phyloP scores from a whole-genome alignment of 768 basidiomycete genomes.

The Leccinum variicolor region DNA sequence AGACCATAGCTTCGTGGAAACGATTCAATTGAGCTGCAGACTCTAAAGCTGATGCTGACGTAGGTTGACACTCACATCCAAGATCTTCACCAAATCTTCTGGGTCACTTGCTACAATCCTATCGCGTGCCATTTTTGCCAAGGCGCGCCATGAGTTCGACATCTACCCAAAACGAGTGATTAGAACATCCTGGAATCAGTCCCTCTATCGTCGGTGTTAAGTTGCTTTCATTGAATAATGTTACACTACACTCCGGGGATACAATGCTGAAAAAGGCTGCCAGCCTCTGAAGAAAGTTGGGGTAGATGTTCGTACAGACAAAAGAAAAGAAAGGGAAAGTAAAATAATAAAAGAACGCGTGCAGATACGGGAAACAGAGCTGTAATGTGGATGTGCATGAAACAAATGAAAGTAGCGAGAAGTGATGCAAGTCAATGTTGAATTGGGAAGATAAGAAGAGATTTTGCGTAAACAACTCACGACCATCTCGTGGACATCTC shows the following conservation, averaged over 20 bases:
- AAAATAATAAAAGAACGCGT: conserved; percentile 19
- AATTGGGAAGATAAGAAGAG: conserved; percentile 6
- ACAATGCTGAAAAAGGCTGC: conserved; percentile 20
- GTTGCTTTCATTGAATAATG: conserved; percentile 12
- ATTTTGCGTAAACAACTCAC: conserved; percentile 45
- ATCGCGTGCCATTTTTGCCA: conserved; percentile 84
- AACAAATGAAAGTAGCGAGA: conserved; percentile 4
- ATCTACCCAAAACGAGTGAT: conserved; percentile 45
- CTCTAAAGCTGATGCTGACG: neutral
- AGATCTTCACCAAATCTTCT: conserved; percentile 58
- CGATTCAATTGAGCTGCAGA: conserved; percentile 1
- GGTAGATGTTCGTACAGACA: conserved; percentile 24
- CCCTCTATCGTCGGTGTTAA: neutral
- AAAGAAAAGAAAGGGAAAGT: conserved; percentile 13
- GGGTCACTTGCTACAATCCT: conserved; percentile 68
- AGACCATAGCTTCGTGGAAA: conserved; percentile 67
- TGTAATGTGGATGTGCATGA: conserved; percentile 14
- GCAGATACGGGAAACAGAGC: conserved; percentile 21
- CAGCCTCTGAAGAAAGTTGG: conserved; percentile 3
- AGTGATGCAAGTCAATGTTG: conserved; percentile 5
- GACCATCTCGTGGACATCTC: conserved; percentile 75
- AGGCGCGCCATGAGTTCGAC: conserved; percentile 83
- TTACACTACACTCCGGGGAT: conserved; percentile 18
- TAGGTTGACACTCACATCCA: conserved; percentile 51
- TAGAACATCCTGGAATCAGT: conserved; percentile 12